Base-by-base conservation (phyloP, 2,329 filamentous ascomycete species). In the Mollisia scopiformis region DNA sequence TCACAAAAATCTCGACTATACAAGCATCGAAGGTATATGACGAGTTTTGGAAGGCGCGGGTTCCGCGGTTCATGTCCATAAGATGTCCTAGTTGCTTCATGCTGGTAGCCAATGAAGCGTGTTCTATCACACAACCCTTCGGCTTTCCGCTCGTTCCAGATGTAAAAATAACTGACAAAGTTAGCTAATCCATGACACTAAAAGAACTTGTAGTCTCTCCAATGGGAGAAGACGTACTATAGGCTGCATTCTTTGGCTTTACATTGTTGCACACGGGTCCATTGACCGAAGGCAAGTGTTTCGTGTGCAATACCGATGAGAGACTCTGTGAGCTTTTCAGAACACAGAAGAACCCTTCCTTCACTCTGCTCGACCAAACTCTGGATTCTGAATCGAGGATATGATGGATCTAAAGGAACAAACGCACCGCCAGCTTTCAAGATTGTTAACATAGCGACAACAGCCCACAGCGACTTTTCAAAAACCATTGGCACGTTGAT, bases 401-500 rank as follows among this genome's bases (percentile, higher is more conserved):
- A 54, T n/a, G 58, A 27, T 23, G 58, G 55, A 58, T 74, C 68
- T 14, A 74, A 54, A 13, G 69, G 65, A 43, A 75, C 69, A 33
- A 68, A 74, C 3, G 63, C 68, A 19, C 62, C 68, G 13, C 71
- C 71, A 37, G 69, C 64, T 53, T 69, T 68, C 31, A 72, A 51
- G 2, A 73, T 64, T 50, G 60, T 66, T 21, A 73, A 55, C 69
- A 71, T 69, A 6, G 67, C 65, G 25, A 72, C 63, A 31, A 71
- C 59, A 28, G 66, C 62, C 60, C 66, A 71, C 37, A 52, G 57
- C 5, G 69, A 71, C 54, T 72, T 72, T 41, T 69, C 66, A 41
- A 68, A 68, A 35, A 50, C 60, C 13, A 68, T 30, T 19, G 64
- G 61, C 5, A 69, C 62, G 14, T 63, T 57, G 14, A 55, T 53